phyloP scores from a whole-genome alignment of 192 early-diverging fungal genomes.

The Mortierella claussenii region DNA sequence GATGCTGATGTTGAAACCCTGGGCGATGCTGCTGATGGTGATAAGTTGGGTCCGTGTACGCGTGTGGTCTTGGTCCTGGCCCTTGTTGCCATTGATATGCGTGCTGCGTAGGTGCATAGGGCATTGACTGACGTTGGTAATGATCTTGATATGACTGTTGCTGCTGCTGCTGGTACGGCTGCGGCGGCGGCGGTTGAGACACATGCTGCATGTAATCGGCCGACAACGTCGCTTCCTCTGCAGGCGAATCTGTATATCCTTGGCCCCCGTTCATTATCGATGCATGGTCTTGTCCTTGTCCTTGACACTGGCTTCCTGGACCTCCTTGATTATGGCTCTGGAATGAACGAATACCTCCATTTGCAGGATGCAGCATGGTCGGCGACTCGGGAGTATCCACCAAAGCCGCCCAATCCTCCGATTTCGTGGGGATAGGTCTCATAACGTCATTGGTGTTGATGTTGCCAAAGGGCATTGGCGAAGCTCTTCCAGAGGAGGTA shows the following conservation, averaged over 20 bases:
- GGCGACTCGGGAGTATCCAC: slow-evolving; percentile 33
- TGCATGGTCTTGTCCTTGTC: background rate
- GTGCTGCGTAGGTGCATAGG: too few species aligned
- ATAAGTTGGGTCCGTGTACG: slow-evolving; percentile 21
- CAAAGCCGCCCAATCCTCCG: slow-evolving; percentile 38
- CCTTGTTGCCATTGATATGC: too few species aligned
- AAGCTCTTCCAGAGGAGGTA: slow-evolving; percentile 8
- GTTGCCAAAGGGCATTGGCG: slow-evolving; percentile 9
- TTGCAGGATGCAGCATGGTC: background rate
- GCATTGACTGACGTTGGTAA: too few species aligned
- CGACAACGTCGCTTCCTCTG: slow-evolving; percentile 16
- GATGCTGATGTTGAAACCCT: slow-evolving; percentile 28
- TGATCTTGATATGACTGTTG: background rate
- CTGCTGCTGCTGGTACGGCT: background rate
- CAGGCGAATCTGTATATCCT: slow-evolving; percentile 38
- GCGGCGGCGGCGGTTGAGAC: slow-evolving; percentile 6
- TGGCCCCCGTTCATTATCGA: background rate
- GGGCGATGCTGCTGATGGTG: slow-evolving; percentile 10
- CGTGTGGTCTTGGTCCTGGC: slow-evolving; percentile 9
- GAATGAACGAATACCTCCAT: too few species aligned
- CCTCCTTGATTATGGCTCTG: too few species aligned
- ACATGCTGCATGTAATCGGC: slow-evolving; percentile 40
- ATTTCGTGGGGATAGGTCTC: slow-evolving; percentile 24
- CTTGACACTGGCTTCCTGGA: too few species aligned
- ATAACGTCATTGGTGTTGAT: slow-evolving; percentile 6